Conservation (phyloP, 2,329 filamentous ascomycete species). For the Sporothrix sp. region DNA sequence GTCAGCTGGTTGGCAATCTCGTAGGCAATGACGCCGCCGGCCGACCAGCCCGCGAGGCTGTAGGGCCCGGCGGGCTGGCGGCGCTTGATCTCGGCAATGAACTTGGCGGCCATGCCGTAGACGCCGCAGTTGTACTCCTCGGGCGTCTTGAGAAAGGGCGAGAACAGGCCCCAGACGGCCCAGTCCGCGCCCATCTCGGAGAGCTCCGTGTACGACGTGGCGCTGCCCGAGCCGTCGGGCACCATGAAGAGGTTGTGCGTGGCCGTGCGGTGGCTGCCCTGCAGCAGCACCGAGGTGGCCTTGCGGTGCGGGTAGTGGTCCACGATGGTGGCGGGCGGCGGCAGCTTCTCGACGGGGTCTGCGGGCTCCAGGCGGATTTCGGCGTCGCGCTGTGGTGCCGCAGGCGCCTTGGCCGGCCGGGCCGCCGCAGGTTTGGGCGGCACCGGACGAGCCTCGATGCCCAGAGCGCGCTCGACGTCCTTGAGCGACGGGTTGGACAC, state of each 20-base stretch:
- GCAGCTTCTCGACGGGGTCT: constrained; percentile 36
- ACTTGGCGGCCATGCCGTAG: constrained; percentile 54
- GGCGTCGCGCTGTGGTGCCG: constrained; percentile 21
- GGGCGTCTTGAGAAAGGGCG: constrained; percentile 61
- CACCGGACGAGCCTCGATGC: constrained; percentile 34
- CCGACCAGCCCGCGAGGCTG: constrained; percentile 64
- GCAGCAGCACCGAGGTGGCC: constrained; percentile 36
- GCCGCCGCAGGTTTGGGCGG: constrained; percentile 20
- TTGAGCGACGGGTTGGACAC: constrained; percentile 52
- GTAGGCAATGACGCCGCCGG: constrained; percentile 63
- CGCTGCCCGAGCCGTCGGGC: constrained; percentile 47
- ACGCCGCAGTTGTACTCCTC: constrained; percentile 57
- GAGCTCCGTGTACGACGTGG: constrained; percentile 58
- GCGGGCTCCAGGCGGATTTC: constrained; percentile 22
- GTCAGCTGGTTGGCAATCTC: constrained; percentile 54
- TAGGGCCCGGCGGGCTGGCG: constrained; percentile 62
- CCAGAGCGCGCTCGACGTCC: constrained; percentile 55
- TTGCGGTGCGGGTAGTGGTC: constrained; percentile 42
- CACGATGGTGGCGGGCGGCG: constrained; percentile 27
- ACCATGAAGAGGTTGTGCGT: constrained; percentile 43
- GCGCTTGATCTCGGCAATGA: constrained; percentile 59
- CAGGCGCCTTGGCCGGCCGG: constrained; percentile 18
- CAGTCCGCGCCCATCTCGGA: constrained; percentile 38
- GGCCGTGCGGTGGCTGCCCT: constrained; percentile 41
- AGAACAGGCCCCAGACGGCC: constrained; percentile 52